phyloP scores from a whole-genome alignment of 768 basidiomycete species.

The Pleurotus tuoliensis region DNA sequence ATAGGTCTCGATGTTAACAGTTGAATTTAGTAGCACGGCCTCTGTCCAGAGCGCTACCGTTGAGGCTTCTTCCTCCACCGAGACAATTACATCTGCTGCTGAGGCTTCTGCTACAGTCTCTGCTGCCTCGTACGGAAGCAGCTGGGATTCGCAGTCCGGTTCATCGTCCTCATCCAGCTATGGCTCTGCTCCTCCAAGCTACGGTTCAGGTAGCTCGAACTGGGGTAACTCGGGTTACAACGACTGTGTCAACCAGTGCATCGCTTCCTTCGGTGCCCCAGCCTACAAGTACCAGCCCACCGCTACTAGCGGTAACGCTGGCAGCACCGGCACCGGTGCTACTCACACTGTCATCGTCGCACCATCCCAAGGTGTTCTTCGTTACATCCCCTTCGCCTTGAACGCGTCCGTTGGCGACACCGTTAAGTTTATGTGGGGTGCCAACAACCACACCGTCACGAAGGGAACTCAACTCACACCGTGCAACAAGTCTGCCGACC shows the following conservation, averaged over 20 bases:
- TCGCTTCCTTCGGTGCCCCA: conserved; percentile 50
- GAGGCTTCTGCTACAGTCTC: conserved; percentile 3
- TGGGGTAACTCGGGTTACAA: conserved; percentile 59
- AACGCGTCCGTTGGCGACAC: conserved; percentile 79
- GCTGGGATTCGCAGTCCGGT: conserved; percentile 8
- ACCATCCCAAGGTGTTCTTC: conserved; percentile 70
- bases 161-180: not conserved
- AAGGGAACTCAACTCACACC: conserved; percentile 62
- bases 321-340: conserved; percentile 44
- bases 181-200: conserved; percentile 35
- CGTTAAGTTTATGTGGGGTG: conserved; percentile 73
- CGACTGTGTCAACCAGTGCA: conserved; percentile 69
- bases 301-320: conserved; percentile 24
- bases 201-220: conserved; percentile 60
- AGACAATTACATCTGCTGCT: conserved; percentile 9
- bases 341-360: conserved; percentile 80
- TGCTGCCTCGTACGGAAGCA: conserved; percentile 18
- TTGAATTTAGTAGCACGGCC: conserved; percentile 7
- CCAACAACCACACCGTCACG: conserved; percentile 80
- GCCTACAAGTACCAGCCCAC: conserved; percentile 32
- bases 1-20: too few relatives aligned
- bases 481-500: conserved; percentile 69
- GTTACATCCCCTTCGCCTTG: conserved; percentile 70
- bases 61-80: conserved; percentile 14
- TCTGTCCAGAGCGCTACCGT: conserved; percentile 10